Evolutionary conservation across 768 basidiomycete species (phyloP), one percentile per base, ranked within the genome.

Genomic region (Podaxis carcinomalis): DNA sequence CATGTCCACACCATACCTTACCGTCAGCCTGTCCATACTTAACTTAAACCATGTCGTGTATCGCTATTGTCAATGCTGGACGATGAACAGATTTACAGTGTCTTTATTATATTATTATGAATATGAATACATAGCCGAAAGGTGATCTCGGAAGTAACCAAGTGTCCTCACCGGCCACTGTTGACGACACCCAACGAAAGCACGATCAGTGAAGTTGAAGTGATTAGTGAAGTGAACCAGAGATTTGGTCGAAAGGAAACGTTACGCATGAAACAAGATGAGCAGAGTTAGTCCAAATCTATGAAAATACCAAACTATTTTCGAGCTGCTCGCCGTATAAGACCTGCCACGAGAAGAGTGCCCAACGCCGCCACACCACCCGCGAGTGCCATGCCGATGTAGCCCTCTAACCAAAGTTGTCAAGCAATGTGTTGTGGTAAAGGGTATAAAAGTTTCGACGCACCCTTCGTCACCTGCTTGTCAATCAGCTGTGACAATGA

Each of bases 381-480:
- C 19, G 88, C 93, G 46, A 99, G 80, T 13, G 95, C 97, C 89
- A 99, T 94, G 51, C 97, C 97, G 53, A 98, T 92, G 72, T 98
- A 98, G n/a, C 95, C 95, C 74, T 99, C 96, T 95, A 72, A 5
- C 9, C 61, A 59, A 32, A 65, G 28, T 3, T 51, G 58, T 40
- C 56, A 64, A 53, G 35, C 21, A 37, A 50, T 13, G 28, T 52
- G 11, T 49, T 16, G 27, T 39, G 35, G 28, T 13, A 51, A 27
- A 51, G 27, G 23, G 49, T 9, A 32, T 37, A 32, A 25, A 50
- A 4, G 28, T 7, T 13, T 42, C 37, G 42, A 72, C 80, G 40
- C 65, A 92, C 94, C 94, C 78, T 85, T 85, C 54, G 91, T 80
- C 46, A 95, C 88, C 35, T 86, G 90, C 66, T 86, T 81, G 58